Base-by-base conservation (phyloP, 371 early-diverging fungal species). In the Mucor lusitanicus region DNA sequence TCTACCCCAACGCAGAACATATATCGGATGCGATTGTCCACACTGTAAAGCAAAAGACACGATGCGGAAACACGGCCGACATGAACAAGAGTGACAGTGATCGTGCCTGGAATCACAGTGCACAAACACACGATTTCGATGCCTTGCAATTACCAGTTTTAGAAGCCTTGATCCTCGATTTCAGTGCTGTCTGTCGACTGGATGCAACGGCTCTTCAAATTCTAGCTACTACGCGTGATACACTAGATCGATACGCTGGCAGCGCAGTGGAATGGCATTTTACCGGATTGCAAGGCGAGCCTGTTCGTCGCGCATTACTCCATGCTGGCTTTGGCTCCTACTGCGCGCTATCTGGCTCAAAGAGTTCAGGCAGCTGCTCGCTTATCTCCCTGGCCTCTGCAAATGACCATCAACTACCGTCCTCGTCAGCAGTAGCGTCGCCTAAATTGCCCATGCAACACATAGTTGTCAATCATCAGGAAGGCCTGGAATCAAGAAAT, bases 191-290 rank as follows among this genome's bases (percentile, higher is more conserved):
- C 27, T 87, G 89, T 50, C 76, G 81, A 23, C 78, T 95, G 42
- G 96, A 96, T 64, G 82, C 89, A 12, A 91, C 94, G 1, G 95
- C 92, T 35, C 64, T 91, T 27, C 92, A 94, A 66, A 83, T 85
- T 21, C 83, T 94, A 19, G 66, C 78, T n/a, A 81, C 78, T n/a
- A 65, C 74, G 1, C 77, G 79, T 5, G 68, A 71, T 1, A 81
- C 84, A 55, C 73, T 82, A 0, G 79, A 82, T 9, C 78, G 80
- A 3, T 78, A 78, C 59, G 61, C 80, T 3, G 77, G 79, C 13
- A 27, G 54, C 25, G n/a, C 67, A 2, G 65, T 74, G 6, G 76
- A 68, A 54, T 82, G 80, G 79, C 72, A 72, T 68, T 80, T 74
- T 61, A 61, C 75, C 17, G 72, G 67, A 3, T 9, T 76, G 30